Base-by-base conservation (phyloP, 2,329 filamentous ascomycete species). In the Coniochaeta ligniaria region DNA sequence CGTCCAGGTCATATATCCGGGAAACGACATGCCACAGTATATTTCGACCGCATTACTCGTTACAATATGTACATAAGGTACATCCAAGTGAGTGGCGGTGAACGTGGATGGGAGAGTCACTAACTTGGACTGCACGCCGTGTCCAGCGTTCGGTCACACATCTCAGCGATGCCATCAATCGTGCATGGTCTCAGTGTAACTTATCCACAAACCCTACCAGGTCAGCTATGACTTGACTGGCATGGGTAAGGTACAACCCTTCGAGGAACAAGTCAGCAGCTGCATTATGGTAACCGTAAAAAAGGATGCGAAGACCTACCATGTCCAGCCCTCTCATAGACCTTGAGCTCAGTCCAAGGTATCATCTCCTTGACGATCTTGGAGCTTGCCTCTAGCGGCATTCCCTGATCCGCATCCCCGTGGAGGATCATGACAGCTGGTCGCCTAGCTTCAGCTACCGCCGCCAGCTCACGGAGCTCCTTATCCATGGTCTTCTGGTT, bases 271-370 rank as follows among this genome's bases (percentile, higher is more conserved):
- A 9, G 33, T 56, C n/a, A 56, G 54, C 54, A 11, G 20, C 22
- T n/a, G n/a, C 43, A 6, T 24, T 16, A 47, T 9, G 35, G 3
- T 6, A 52, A 52, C 24, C 6, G 45, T 11, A 24, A 17, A 5
- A 28, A 58, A 31, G 5, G 28, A 31, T 31, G 28, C 28, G 6
- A 11, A 14, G 7, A 36, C 41, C 20, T 47, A 59, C 57, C 52
- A 54, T 61, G 60, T 16, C 60, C 60, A 16, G 26, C 60, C 16
- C 54, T 56, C 36, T 61, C 52, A 33, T 61, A 61, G 12, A 45
- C 47, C 52, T 59, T 59, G 7, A 59, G 38, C 47, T 61, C 57
- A 28, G 58, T 55, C 55, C 60, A 61, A 17, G 60, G 60, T 11
- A 61, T 36, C 41, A 61, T 55, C 38, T 52, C 50, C 57, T 52